Evolutionary conservation across 1,139 yeast species (phyloP), one percentile per base, ranked within the genome.

Genomic region (Yamadazyma oceani): DNA sequence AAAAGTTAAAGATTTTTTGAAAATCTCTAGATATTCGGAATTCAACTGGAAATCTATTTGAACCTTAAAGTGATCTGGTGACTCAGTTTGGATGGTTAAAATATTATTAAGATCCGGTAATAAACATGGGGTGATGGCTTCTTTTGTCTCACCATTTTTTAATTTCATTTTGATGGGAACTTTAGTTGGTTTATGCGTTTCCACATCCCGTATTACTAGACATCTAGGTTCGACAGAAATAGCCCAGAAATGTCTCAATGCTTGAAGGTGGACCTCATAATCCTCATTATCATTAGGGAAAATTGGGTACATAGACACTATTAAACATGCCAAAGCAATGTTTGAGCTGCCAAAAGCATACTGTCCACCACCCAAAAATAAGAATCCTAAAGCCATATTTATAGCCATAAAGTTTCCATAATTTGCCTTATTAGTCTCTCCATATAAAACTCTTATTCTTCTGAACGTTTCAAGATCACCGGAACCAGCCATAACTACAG

Each of bases 301-400:
- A 5, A 85, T 72, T 0, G 97, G 96, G 45, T 85, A 84, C 34
- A 83, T 68, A 2, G 96, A 76, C 0, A 85, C 77, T 1, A 89
- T 69, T 43, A 88, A 67, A n/a, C 83, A 66, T 0, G 95, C 95
- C 43, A 85, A 69, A 5, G 86, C 80, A 50, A 88, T 72, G 45
- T 80, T 75, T 10, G 82, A 70, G 30, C 73, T 73, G 23, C 78
- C 73, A 45, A 92, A 77, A 0, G 95, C 92, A 61, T 80, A 88
- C 57, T 88, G 96, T 0, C 97, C 97, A 4, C 96, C 95, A 0
- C 97, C 96, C 31, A 92, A 62, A 54, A 92, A 90, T 39, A 92
- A 64, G 48, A 90, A 80, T 1, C 99, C 99, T 33, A 92, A 62
- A 0, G 96, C 87, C 68, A 87, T 75, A 51, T 85, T 88, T 2